Base-by-base conservation (phyloP, 169 alveolate species). In the Fabrea salina region DNA sequence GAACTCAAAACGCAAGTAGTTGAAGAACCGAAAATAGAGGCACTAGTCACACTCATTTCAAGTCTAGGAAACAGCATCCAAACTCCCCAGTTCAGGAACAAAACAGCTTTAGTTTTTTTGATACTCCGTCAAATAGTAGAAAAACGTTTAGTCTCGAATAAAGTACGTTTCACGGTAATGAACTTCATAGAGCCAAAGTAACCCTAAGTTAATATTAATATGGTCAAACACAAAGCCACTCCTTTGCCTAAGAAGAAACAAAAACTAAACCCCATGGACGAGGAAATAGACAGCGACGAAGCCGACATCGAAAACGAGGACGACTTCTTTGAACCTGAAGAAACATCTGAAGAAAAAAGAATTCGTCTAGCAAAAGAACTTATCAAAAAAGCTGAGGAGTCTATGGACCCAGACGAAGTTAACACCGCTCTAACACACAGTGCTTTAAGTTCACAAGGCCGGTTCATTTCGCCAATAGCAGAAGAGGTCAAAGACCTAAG, bases 371-470 rank as follows among this genome's bases (percentile, higher is more conserved):
- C 85, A 4, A 79, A 79, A 39, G 44, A 66, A 25, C 47, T 79
- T 51, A 41, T 79, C 6, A 13, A 19, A 3, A 11, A 66, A 22
- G 25, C 27, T 44, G 67, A 44, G 13, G 22, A 56, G 25, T 41
- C 30, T 7, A 39, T 44, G 33, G 80, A 75, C 8, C 50, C 39
- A 44, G 79, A 75, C 49, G 80, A 72, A 7, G 86, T 57, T 67
- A 84, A 86, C 13, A 27, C 43, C 5, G 25, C 79, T 8, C 54
- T 76, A 25, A 78, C 70, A 33, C 64, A 37, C 43, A 40, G 72
- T 33, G 75, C 61, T 2, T 74, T 80, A 8, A 86, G 82, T 43
- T 56, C 53, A 64, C 68, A 79, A 72, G 91, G 91, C n/a, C 75
- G 81, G 49, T 67, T 86, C 3, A 50, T 47, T 51, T 70, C 59